Conservation (phyloP, 1,139 yeast genomes). For the Nakaseomyces delphensis region DNA sequence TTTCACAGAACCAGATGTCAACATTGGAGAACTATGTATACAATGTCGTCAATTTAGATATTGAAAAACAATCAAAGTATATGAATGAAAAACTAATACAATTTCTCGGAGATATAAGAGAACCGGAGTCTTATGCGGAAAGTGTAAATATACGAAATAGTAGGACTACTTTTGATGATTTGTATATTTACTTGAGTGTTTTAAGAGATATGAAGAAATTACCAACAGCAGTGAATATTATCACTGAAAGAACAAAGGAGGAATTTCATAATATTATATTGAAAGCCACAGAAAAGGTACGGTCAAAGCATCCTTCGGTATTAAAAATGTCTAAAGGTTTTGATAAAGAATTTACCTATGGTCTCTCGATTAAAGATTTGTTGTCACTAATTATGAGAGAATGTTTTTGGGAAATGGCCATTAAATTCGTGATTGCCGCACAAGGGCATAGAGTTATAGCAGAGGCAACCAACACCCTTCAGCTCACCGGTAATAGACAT, state of each 20-base stretch:
- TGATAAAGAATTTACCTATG: slow-evolving; percentile 26
- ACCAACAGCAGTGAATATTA: slow-evolving; percentile 49
- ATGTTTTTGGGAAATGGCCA: slow-evolving; percentile 59
- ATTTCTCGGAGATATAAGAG: slow-evolving; percentile 33
- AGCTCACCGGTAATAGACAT: slow-evolving; percentile 22
- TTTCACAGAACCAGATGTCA: slow-evolving; percentile 33
- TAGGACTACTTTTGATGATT: slow-evolving; percentile 9
- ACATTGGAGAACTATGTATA: slow-evolving; percentile 49
- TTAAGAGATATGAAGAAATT: slow-evolving; percentile 56
- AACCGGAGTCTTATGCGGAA: slow-evolving; percentile 13
- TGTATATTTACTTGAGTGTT: slow-evolving; percentile 43
- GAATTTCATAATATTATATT: slow-evolving; percentile 50
- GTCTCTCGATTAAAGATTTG: slow-evolving; percentile 37
- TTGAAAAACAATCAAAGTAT: slow-evolving; percentile 41
- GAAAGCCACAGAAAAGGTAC: slow-evolving; percentile 57
- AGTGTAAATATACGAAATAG: slow-evolving; percentile 10
- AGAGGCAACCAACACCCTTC: slow-evolving; percentile 41
- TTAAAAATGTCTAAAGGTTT: slow-evolving; percentile 23
- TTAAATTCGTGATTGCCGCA: slow-evolving; percentile 52
- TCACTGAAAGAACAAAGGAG: slow-evolving; percentile 40
- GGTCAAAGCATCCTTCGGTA: slow-evolving; percentile 42
- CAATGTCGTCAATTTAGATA: slow-evolving; percentile 51
- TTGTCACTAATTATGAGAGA: slow-evolving; percentile 57
- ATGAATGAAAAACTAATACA: slow-evolving; percentile 36
- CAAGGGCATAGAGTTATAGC: slow-evolving; percentile 63